These are phyloP conservation scores for Wickerhamomyces sp. DNA, from an alignment of 1,139 yeast species.

Conservation along the genomic window DNA sequence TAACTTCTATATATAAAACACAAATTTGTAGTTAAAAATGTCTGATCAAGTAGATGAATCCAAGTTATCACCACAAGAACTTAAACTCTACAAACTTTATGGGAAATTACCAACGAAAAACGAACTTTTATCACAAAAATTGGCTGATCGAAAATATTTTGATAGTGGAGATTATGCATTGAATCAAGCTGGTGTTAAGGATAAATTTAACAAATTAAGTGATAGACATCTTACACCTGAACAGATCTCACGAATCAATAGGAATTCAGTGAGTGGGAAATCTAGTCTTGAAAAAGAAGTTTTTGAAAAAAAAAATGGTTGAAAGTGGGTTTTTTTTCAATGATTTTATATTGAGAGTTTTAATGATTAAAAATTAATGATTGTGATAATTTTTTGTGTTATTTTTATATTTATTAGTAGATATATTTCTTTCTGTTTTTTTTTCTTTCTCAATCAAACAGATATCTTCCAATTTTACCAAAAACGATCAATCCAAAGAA, in stretches of 20 bases:
- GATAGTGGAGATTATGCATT: slow-evolving; percentile 98
- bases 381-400: no score
- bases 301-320: neutral
- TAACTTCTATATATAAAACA: no score
- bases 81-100: slow-evolving; percentile 68
- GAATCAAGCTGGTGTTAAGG: slow-evolving; percentile 55
- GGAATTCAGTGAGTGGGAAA: slow-evolving; percentile 9
- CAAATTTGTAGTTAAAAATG: no score
- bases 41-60: slow-evolving; percentile 40
- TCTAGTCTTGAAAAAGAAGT: slow-evolving; percentile 3
- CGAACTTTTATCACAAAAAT: slow-evolving; percentile 72
- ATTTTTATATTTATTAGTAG: no score
- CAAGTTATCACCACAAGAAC: slow-evolving; percentile 62
- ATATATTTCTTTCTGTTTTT: neutral
- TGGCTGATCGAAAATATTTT: slow-evolving; percentile 87
- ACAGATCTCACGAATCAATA: slow-evolving; percentile 19
- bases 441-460: slow-evolving; percentile 4
- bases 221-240: slow-evolving; percentile 21
- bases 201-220: slow-evolving; percentile 17
- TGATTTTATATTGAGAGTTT: no score
- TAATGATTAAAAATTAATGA: no score
- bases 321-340: neutral
- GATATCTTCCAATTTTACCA: slow-evolving; percentile 59
- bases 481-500: slow-evolving; percentile 66
- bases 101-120: slow-evolving; percentile 87